Percentiles rank a stretch among this genome's conserved stretches.
These are phyloP conservation scores for Beta corolliflora DNA, from an alignment of 179 eudicot species.

Conservation along the genomic window DNA sequence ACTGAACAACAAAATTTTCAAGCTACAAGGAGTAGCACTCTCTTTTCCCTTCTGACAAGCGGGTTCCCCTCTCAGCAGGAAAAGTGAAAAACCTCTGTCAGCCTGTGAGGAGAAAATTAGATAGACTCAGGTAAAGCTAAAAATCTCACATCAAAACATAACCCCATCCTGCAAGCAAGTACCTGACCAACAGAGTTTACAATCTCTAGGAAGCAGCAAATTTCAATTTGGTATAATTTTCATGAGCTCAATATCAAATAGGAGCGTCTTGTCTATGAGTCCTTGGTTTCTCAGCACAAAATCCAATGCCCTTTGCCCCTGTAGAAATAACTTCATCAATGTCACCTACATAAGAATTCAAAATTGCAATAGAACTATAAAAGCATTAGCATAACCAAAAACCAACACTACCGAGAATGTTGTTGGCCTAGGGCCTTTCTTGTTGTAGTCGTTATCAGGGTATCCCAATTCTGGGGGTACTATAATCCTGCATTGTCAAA, in stretches of 20 bases:
- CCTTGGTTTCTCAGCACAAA: constrained; percentile 95
- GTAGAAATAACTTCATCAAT: constrained; percentile 19
- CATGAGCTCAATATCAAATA: constrained; percentile 95
- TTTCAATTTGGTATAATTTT: constrained; percentile 67
- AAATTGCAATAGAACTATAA: constrained; percentile 4
- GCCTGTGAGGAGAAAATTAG: background rate
- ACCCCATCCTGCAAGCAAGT: background rate
- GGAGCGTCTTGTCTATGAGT: constrained; percentile 88
- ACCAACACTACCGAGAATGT: constrained; percentile 77
- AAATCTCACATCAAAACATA: background rate
- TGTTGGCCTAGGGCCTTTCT: constrained; percentile 89
- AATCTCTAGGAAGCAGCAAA: background rate
- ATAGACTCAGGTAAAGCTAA: background rate
- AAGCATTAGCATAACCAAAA: background rate
- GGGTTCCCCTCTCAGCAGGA: background rate
- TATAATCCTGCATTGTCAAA: constrained; percentile 64
- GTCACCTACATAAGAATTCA: background rate
- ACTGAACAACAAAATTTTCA: too few species aligned
- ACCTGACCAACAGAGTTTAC: background rate
- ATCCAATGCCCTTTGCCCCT: constrained; percentile 96
- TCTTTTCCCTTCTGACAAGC: background rate
- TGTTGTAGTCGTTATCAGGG: constrained; percentile 81
- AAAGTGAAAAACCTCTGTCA: background rate
- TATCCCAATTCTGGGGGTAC: constrained; percentile 98
- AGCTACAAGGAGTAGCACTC: background rate